Percentiles rank a stretch among this genome's conserved stretches.
phyloP scores from a whole-genome alignment of 257 asterid genomes.

The Catharanthus roseus region DNA sequence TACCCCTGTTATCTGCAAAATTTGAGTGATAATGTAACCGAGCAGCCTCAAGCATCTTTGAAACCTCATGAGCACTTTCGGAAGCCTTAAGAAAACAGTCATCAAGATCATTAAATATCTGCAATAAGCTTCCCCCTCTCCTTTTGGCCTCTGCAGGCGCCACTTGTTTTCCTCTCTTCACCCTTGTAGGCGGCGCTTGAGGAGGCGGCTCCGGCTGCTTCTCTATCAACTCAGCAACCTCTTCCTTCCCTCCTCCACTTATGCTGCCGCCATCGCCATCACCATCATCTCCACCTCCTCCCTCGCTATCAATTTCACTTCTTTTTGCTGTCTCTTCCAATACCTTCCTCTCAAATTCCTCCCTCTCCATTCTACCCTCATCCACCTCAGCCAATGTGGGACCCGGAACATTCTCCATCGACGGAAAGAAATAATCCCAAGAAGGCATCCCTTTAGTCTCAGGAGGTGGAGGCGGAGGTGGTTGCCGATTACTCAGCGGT shows the following conservation, averaged over 20 bases:
- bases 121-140: slow-evolving; percentile 48
- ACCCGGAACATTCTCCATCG: slow-evolving; percentile 53
- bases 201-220: slow-evolving; percentile 47
- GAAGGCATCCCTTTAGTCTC: slow-evolving; percentile 30
- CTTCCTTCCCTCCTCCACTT: slow-evolving; percentile 34
- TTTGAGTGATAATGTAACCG: slow-evolving; percentile 95
- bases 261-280: neutral
- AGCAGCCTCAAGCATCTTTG: slow-evolving; percentile 89
- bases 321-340: slow-evolving; percentile 45
- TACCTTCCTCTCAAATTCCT: slow-evolving; percentile 53
- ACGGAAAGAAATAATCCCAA: slow-evolving; percentile 67
- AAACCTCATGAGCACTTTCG: slow-evolving; percentile 85
- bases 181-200: slow-evolving; percentile 37
- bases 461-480: slow-evolving; percentile 36
- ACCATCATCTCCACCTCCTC: slow-evolving; percentile 5
- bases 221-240: slow-evolving; percentile 44
- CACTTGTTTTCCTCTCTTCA: slow-evolving; percentile 54
- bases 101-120: slow-evolving; percentile 70
- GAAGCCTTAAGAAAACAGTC: slow-evolving; percentile 90
- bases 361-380: slow-evolving; percentile 45
- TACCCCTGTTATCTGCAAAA: slow-evolving; percentile 88
- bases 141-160: slow-evolving; percentile 54
- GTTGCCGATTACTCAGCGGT: slow-evolving; percentile 11
- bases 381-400: slow-evolving; percentile 63
- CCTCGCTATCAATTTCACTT: slow-evolving; percentile 31